Percentiles rank a stretch among this genome's conserved stretches.
Conservation (phyloP, 805 yeast species). For the Torulaspora franciscae region DNA sequence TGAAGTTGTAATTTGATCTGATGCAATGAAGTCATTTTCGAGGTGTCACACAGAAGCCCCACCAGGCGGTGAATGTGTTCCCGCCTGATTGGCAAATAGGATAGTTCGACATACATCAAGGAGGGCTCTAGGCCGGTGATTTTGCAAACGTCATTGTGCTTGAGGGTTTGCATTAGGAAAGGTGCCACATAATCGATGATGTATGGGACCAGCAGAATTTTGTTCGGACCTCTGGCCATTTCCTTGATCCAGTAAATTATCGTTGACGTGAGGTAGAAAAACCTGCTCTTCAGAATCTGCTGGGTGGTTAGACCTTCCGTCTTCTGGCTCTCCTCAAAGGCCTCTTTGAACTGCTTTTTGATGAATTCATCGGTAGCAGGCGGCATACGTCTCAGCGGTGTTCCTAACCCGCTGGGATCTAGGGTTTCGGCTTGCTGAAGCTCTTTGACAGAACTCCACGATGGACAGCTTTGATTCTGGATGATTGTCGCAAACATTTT, state of each 20-base stretch:
- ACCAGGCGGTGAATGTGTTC: constrained; percentile 42
- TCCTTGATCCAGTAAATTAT: constrained; percentile 54
- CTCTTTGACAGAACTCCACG: constrained; percentile 13
- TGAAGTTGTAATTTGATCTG: constrained; percentile 65
- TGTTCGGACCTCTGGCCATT: constrained; percentile 50
- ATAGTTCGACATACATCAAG: constrained; percentile 42
- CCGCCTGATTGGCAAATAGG: constrained; percentile 44
- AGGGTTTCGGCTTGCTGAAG: constrained; percentile 13
- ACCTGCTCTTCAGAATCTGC: constrained; percentile 53
- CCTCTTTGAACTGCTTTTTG: constrained; percentile 41
- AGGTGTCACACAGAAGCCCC: constrained; percentile 41
- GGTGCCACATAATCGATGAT: constrained; percentile 57
- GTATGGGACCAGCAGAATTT: constrained; percentile 49
- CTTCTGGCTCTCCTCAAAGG: constrained; percentile 39
- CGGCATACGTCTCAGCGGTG: constrained; percentile 31
- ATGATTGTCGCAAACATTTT: constrained; percentile 41
- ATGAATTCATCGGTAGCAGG: constrained; percentile 37
- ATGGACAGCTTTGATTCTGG: constrained; percentile 27
- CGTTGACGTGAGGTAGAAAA: constrained; percentile 61
- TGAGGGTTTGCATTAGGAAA: constrained; percentile 56
- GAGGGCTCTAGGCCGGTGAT: constrained; percentile 57
- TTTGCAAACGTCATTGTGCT: constrained; percentile 76
- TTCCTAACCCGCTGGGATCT: constrained; percentile 36
- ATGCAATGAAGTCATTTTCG: constrained; percentile 43
- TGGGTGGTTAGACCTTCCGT: constrained; percentile 44